Evolutionary conservation across 148 eudicot genomes (phyloP).

Genomic region (Drosera capensis): DNA sequence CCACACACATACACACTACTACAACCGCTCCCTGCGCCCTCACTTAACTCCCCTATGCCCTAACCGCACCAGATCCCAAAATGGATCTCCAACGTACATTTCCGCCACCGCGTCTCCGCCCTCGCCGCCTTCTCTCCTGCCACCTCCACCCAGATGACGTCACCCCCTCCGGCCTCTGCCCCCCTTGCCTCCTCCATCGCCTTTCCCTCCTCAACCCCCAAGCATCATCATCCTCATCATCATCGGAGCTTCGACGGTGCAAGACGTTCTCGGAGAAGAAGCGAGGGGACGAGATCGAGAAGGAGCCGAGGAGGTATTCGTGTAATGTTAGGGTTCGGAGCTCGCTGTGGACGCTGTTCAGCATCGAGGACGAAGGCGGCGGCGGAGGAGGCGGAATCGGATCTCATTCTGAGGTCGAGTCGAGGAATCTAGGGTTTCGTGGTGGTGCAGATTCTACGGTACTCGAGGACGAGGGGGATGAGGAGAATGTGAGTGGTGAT

Average conservation of each 20-base stretch:
- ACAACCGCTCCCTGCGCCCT: no score
- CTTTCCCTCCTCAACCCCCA: not conserved
- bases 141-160: not conserved
- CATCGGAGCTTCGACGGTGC: not conserved
- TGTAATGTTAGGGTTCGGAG: constrained; percentile 42
- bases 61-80: no score
- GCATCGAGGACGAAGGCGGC: constrained; percentile 12
- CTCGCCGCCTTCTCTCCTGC: not conserved
- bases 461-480: constrained; percentile 6
- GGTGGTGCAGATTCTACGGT: not conserved
- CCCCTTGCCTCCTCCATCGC: not conserved
- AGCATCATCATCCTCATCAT: not conserved
- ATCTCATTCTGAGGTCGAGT: not conserved
- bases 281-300: constrained; percentile 2
- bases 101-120: not conserved
- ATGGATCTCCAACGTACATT: no score
- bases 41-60: no score
- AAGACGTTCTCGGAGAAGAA: not conserved
- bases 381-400: not conserved
- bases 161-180: not conserved
- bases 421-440: not conserved
- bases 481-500: constrained; percentile 6
- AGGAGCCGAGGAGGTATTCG: constrained; percentile 43
- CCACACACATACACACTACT: no score
- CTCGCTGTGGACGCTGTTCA: constrained; percentile 29